A percentile compares a stretch with the other conserved stretches of the same genome.
phyloP scores from a whole-genome alignment of 305 asterid genomes.

The Fraxinus velutina region DNA sequence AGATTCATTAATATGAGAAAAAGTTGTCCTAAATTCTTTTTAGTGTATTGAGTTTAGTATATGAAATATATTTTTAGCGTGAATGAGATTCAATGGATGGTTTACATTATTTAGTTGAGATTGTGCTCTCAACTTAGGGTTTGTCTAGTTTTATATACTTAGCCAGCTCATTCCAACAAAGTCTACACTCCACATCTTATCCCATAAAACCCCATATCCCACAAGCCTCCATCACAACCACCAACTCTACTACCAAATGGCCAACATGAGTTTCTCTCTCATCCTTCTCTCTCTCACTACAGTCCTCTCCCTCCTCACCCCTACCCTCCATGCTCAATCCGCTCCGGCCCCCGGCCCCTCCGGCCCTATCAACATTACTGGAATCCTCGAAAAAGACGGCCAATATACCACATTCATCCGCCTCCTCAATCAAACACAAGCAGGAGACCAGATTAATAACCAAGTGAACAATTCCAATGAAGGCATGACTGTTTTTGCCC shows the following conservation, averaged over 20 bases:
- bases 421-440: constrained; percentile 49
- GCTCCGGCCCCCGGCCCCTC: constrained; percentile 60
- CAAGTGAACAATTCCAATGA: constrained; percentile 74
- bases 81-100: neutral
- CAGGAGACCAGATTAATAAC: constrained; percentile 60
- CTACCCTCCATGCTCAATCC: constrained; percentile 32
- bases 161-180: constrained; percentile 69
- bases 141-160: constrained; percentile 7
- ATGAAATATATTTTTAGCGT: too few relatives aligned
- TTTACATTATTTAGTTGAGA: neutral
- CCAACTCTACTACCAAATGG: constrained; percentile 35
- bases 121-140: neutral
- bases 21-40: too few relatives aligned
- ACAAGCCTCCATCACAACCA: constrained; percentile 14
- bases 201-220: constrained; percentile 39
- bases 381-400: constrained; percentile 57
- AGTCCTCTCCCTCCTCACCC: constrained; percentile 20
- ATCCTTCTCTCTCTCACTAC: constrained; percentile 31
- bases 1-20: neutral
- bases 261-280: constrained; percentile 28
- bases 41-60: too few relatives aligned
- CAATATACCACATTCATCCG: constrained; percentile 50
- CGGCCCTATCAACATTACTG: constrained; percentile 58
- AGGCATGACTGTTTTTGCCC: constrained; percentile 79
- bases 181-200: constrained; percentile 36